phyloP scores from a whole-genome alignment of 148 eudicot species.

The Dysphania ambrosioides region DNA sequence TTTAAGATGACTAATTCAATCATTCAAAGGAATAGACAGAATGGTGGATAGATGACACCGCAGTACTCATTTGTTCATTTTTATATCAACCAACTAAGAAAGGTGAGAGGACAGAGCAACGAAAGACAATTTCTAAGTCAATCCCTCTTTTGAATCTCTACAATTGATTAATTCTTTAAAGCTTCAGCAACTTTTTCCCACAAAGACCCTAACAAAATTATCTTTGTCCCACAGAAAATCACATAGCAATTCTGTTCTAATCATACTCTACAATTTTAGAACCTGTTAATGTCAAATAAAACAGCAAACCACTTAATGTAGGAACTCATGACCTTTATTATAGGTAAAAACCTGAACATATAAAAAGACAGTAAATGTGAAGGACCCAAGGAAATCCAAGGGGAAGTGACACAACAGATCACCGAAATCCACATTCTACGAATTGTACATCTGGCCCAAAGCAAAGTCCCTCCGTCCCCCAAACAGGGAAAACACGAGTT shows the following conservation, averaged over 20 bases:
- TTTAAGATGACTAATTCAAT: neutral
- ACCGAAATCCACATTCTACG: neutral
- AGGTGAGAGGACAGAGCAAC: neutral
- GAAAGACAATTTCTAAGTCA: neutral
- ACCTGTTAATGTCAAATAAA: neutral
- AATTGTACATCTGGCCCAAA: neutral
- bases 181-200: neutral
- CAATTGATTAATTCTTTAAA: neutral
- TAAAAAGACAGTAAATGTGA: neutral
- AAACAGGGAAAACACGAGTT: no score
- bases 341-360: neutral
- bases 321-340: neutral
- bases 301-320: neutral
- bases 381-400: neutral
- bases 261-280: neutral
- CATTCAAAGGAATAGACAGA: neutral
- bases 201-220: neutral
- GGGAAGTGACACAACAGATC: neutral
- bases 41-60: neutral
- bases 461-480: neutral
- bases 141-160: neutral
- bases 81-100: neutral
- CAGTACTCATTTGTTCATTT: no score
- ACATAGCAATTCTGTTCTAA: neutral
- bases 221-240: neutral